Percentiles rank a stretch among this genome's conserved stretches.
These are phyloP conservation scores for Aeschynomene evenia DNA, from an alignment of 306 rosid species.

Conservation along the genomic window DNA sequence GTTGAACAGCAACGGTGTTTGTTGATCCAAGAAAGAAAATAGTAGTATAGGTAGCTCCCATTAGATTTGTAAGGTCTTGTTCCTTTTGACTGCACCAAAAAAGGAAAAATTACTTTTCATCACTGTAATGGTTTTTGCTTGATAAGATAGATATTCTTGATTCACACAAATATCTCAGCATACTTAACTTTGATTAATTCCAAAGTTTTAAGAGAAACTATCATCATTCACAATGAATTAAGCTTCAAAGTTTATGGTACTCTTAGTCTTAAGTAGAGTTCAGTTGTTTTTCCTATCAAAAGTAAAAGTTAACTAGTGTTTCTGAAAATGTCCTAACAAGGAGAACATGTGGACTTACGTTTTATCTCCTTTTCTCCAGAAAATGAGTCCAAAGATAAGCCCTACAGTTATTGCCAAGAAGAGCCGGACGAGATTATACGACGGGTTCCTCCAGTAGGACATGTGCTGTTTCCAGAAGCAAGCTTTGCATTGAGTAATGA, in stretches of 20 bases:
- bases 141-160: not conserved
- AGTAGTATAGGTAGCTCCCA: slow-evolving; percentile 45
- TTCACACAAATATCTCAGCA: not conserved
- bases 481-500: slow-evolving; percentile 41
- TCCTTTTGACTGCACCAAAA: slow-evolving; percentile 38
- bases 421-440: slow-evolving; percentile 40
- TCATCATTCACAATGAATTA: not conserved
- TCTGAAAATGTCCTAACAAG: slow-evolving; percentile 1
- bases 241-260: not conserved
- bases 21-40: slow-evolving; percentile 50
- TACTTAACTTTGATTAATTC: not conserved
- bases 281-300: slow-evolving; percentile 14
- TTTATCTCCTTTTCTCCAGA: slow-evolving; percentile 41
- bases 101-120: not conserved
- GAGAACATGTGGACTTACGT: slow-evolving; percentile 34
- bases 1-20: slow-evolving; percentile 40
- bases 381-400: slow-evolving; percentile 46
- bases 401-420: slow-evolving; percentile 36
- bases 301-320: not conserved
- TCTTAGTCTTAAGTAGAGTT: slow-evolving; percentile 16
- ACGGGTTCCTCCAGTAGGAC: slow-evolving; percentile 63
- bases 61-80: slow-evolving; percentile 47
- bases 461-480: slow-evolving; percentile 51
- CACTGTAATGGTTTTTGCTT: not conserved
- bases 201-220: not conserved